phyloP scores from a whole-genome alignment of 2,329 filamentous ascomycete species.

The Cercospora sesami region DNA sequence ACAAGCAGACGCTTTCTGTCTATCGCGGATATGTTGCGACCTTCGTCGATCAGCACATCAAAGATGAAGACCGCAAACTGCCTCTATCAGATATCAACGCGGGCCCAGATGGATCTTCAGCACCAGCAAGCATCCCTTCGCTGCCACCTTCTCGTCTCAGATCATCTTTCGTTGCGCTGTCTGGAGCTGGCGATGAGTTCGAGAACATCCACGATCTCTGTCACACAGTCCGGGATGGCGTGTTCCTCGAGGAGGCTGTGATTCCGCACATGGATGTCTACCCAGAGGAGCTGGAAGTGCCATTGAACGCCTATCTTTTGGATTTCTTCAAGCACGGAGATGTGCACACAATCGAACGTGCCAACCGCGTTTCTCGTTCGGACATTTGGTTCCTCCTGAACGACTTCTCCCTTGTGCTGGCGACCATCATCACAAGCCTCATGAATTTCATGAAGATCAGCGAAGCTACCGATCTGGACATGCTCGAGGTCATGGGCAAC shows the following conservation, averaged over 20 bases:
- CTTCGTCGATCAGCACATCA: slow-evolving; percentile 65
- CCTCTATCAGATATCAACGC: slow-evolving; percentile 59
- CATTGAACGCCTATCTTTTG: slow-evolving; percentile 67
- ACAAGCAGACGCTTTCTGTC: slow-evolving; percentile 63
- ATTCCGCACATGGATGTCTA: slow-evolving; percentile 68
- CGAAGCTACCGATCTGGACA: slow-evolving; percentile 48
- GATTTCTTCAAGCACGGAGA: slow-evolving; percentile 78
- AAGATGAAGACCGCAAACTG: slow-evolving; percentile 54
- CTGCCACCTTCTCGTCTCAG: slow-evolving; percentile 53
- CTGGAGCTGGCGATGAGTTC: slow-evolving; percentile 66
- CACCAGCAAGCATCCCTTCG: slow-evolving; percentile 25
- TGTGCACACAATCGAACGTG: slow-evolving; percentile 58
- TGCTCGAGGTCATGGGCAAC: slow-evolving; percentile 54
- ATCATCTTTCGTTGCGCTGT: slow-evolving; percentile 71
- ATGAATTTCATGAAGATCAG: slow-evolving; percentile 57
- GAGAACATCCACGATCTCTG: slow-evolving; percentile 67
- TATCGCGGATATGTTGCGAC: slow-evolving; percentile 70
- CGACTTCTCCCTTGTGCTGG: slow-evolving; percentile 63
- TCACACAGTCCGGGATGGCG: slow-evolving; percentile 61
- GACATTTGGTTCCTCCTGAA: slow-evolving; percentile 75
- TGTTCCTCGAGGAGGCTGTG: slow-evolving; percentile 73
- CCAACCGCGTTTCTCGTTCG: slow-evolving; percentile 65
- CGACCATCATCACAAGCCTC: slow-evolving; percentile 69
- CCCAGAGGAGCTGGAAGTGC: slow-evolving; percentile 55
- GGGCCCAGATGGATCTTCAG: slow-evolving; percentile 39